Conservation (phyloP, 2,329 filamentous ascomycete species). For the Clonostachys byssicola region DNA sequence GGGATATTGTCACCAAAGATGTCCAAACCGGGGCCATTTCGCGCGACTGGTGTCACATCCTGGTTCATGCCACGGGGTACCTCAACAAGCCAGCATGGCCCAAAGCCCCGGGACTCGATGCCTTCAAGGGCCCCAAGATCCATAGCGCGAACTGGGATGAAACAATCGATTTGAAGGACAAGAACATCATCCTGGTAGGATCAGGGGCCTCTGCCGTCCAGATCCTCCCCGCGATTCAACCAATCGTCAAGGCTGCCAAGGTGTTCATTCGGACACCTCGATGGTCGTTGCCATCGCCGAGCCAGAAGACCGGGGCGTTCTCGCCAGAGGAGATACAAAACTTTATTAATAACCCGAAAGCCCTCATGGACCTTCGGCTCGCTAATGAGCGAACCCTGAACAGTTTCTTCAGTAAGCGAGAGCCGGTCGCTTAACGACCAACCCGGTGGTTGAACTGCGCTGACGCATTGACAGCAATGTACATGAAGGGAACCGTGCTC, state of each 20-base stretch:
- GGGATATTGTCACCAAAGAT: conserved; percentile 22
- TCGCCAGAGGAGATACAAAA: not conserved
- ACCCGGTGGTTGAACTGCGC: not conserved
- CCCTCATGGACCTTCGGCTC: not conserved
- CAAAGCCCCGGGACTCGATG: conserved; percentile 36
- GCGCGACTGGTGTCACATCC: conserved; percentile 29
- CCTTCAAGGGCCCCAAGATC: conserved; percentile 42
- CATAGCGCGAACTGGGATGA: conserved; percentile 38
- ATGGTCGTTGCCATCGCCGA: not conserved
- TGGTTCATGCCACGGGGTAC: conserved; percentile 41
- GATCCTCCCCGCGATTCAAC: conserved; percentile 40
- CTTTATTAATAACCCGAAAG: not conserved
- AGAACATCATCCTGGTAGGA: conserved; percentile 48
- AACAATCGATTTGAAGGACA: conserved; percentile 35
- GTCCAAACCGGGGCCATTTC: not conserved
- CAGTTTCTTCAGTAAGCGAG: conserved; percentile 1
- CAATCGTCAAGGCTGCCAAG: conserved; percentile 3
- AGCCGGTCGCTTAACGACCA: not conserved
- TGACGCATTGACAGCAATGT: not conserved
- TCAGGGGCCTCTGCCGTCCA: conserved; percentile 55
- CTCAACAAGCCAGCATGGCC: conserved; percentile 49
- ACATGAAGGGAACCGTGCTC: not conserved
- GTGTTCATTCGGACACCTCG: conserved; percentile 1
- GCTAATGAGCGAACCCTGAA: conserved; percentile 2
- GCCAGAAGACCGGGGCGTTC: not conserved